Conservation (phyloP, 2,329 filamentous ascomycete genomes). For the Diplodia sapinea region DNA sequence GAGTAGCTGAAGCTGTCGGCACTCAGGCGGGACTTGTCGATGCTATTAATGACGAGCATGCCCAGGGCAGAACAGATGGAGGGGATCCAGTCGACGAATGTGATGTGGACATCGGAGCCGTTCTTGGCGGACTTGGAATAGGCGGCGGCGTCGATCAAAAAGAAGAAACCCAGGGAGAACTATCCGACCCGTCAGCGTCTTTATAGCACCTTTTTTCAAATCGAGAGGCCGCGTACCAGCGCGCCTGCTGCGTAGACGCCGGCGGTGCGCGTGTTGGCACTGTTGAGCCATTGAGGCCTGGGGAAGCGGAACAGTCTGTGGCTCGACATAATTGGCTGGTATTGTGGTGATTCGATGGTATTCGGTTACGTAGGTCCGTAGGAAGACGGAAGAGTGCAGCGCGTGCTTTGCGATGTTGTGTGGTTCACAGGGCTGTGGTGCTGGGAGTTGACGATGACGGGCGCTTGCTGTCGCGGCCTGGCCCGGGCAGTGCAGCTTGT, state of each 20-base stretch:
- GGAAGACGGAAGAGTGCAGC: neutral
- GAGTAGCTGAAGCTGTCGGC: slow-evolving; percentile 70
- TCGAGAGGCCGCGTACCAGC: slow-evolving; percentile 57
- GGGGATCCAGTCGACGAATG: slow-evolving; percentile 75
- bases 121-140: slow-evolving; percentile 68
- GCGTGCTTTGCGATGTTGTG: neutral
- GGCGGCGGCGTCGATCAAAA: slow-evolving; percentile 69
- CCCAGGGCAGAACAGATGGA: slow-evolving; percentile 72
- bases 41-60: slow-evolving; percentile 75
- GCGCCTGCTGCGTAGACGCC: slow-evolving; percentile 71
- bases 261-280: slow-evolving; percentile 65
- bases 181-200: slow-evolving; percentile 41
- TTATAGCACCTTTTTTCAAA: neutral
- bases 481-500: neutral
- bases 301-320: slow-evolving; percentile 70
- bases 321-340: slow-evolving; percentile 49
- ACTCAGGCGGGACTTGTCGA: slow-evolving; percentile 69
- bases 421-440: neutral
- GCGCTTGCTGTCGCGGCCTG: slow-evolving; percentile 29
- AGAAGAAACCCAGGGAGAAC: slow-evolving; percentile 74
- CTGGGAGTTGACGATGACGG: slow-evolving; percentile 22
- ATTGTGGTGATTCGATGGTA: neutral
- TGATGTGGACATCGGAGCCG: slow-evolving; percentile 67
- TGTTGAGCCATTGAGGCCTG: slow-evolving; percentile 71
- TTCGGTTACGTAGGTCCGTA: too few relatives aligned